Evolutionary conservation across 1,284 basidiomycete genomes (phyloP), one percentile per base, ranked within the genome.

Genomic region (Sporisorium sorghi): DNA sequence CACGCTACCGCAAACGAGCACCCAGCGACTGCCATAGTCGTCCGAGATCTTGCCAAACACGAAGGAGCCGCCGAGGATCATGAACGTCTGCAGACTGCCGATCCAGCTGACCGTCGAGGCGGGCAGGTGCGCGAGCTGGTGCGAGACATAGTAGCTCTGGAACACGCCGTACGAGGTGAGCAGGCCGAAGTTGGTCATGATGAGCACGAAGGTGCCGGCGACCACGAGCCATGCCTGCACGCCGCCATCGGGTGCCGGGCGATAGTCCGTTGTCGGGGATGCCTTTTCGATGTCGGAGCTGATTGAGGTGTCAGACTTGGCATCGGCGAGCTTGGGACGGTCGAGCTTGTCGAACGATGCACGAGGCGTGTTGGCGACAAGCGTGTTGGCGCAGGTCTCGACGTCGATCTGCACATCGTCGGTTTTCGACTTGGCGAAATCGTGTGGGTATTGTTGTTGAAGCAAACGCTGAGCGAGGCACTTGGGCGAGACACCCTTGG

Each of bases 151-250:
- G 60, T 71, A 75, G 40, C 44, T 58, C 23, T 71, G 68, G 19
- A 75, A 75, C 6, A 75, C 63, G 12, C 68, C 73, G 54, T 75
- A 75, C 19, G 73, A 75, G 8, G 73, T 75, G 15, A 75, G 54
- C 14, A 75, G 68, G 35, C 73, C 73, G 24, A 75, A 75, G 49
- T 75, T 75, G 62, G 67, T 75, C 73, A 75, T 71, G 63, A 75
- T 71, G 30, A 71, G 60, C 5, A 71, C 3, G 24, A 75, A 75
- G 11, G 73, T 75, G 39, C 67, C 68, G 11, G 58, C 55, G 26
- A 75, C 68, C 3, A 75, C 73, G 39, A 75, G 62, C 67, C 73
- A 75, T 1, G 73, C 73, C 55, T 59, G 56, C 3, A 75, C 48
- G 2, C 73, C 73, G 3, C 73, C 73, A 26, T 75, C 73, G 0